Conservation (phyloP, 2,329 filamentous ascomycete genomes). For the Diaporthe ilicicola region DNA sequence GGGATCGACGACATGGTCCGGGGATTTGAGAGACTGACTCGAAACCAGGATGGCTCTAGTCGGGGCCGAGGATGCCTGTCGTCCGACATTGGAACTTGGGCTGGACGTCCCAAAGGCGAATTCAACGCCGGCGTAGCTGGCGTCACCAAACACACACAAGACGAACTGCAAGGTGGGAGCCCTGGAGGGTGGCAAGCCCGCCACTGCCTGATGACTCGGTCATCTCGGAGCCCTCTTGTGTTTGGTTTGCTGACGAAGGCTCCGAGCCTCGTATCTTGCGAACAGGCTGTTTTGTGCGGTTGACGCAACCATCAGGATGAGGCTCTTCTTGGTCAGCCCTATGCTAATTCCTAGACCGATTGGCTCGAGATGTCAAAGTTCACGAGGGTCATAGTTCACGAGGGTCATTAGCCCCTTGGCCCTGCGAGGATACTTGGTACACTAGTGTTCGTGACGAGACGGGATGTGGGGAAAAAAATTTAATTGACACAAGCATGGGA, state of each 20-base stretch:
- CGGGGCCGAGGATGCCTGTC: neutral
- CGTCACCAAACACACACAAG: conserved; percentile 7
- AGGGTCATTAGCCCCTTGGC: neutral
- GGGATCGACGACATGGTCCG: neutral
- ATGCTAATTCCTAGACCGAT: neutral
- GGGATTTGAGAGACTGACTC: conserved; percentile 2
- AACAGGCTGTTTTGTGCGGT: neutral
- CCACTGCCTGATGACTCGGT: neutral
- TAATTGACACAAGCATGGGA: conserved; percentile 26
- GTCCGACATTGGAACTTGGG: conserved; percentile 5
- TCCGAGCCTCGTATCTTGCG: neutral
- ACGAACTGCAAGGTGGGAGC: neutral
- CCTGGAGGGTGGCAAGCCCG: neutral
- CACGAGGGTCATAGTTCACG: neutral
- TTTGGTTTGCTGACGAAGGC: neutral
- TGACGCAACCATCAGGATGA: neutral
- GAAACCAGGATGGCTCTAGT: conserved; percentile 4
- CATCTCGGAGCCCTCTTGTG: neutral
- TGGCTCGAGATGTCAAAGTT: conserved; percentile 1
- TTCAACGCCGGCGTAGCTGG: neutral
- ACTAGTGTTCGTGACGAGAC: neutral
- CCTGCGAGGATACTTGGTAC: neutral
- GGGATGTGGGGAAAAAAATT: neutral
- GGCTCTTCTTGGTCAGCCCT: neutral
- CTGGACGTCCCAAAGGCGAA: conserved; percentile 3